These are phyloP conservation scores for Xylariaceae sp. DNA, from an alignment of 2,329 filamentous ascomycete genomes.

Conservation along the genomic window DNA sequence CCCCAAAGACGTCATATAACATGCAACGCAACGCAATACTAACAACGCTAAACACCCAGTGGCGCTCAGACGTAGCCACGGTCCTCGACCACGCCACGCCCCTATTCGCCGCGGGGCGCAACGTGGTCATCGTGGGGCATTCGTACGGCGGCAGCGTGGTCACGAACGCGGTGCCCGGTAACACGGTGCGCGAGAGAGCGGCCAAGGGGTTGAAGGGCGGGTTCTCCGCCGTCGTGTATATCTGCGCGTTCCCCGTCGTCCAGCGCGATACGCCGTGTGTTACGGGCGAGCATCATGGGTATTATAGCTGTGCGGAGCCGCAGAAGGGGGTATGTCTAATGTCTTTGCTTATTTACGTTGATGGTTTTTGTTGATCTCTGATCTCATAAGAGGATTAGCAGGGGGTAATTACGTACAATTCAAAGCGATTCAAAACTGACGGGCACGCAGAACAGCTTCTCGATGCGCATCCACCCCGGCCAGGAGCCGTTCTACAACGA, in stretches of 20 bases:
- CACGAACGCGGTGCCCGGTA: slow-evolving; percentile 10
- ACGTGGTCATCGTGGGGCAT: slow-evolving; percentile 17
- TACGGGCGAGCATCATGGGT: no score
- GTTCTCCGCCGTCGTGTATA: slow-evolving; percentile 9
- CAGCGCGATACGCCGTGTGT: background rate
- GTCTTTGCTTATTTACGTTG: no score
- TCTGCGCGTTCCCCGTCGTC: slow-evolving; percentile 8
- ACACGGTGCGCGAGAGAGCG: slow-evolving; percentile 10
- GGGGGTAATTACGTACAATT: no score
- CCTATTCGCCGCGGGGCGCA: slow-evolving; percentile 12
- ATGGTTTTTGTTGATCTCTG: no score
- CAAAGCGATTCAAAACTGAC: no score
- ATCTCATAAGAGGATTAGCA: no score
- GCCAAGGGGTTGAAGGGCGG: slow-evolving; percentile 8
- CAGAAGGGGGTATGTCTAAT: background rate
- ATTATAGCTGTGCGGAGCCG: background rate
- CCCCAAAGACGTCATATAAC: background rate
- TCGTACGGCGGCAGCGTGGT: slow-evolving; percentile 21
- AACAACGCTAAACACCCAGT: background rate
- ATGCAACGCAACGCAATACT: background rate
- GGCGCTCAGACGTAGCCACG: slow-evolving; percentile 11
- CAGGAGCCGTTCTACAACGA: slow-evolving; percentile 7
- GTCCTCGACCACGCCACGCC: slow-evolving; percentile 12
- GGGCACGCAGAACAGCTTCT: background rate
- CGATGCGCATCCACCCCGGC: background rate